These are phyloP conservation scores for Rusavskia elegans DNA, from an alignment of 495 filamentous ascomycete genomes.

Conservation along the genomic window DNA sequence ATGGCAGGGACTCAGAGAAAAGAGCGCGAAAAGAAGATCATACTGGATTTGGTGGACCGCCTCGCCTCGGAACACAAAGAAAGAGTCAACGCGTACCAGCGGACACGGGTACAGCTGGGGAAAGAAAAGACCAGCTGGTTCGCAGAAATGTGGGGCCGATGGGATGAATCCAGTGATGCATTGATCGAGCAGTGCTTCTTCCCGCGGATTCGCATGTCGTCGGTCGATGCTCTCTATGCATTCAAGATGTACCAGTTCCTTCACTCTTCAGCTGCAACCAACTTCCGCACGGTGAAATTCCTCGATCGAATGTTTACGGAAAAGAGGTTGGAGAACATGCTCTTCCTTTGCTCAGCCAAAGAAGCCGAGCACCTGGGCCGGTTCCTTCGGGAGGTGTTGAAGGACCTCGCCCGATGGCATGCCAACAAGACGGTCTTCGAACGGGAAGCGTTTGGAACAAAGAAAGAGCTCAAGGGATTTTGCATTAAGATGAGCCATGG, in stretches of 20 bases:
- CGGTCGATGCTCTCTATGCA: conserved; percentile 71
- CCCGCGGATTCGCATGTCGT: conserved; percentile 68
- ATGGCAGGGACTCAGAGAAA: conserved; percentile 38
- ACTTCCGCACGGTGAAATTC: conserved; percentile 73
- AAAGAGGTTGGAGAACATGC: conserved; percentile 58
- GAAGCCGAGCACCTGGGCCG: conserved; percentile 84
- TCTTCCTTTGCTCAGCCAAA: conserved; percentile 73
- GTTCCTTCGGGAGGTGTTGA: conserved; percentile 68
- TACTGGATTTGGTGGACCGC: conserved; percentile 41
- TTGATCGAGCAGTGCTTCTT: conserved; percentile 83
- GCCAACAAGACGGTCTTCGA: conserved; percentile 58
- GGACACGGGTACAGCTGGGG: conserved; percentile 45
- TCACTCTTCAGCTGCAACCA: conserved; percentile 63
- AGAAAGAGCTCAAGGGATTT: conserved; percentile 51
- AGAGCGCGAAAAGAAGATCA: conserved; percentile 42
- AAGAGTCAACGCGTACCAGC: conserved; percentile 46
- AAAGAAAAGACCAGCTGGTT: conserved; percentile 78
- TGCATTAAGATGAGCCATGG: conserved; percentile 43
- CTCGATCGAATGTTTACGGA: conserved; percentile 74
- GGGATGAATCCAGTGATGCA: conserved; percentile 51
- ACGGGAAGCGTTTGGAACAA: conserved; percentile 53
- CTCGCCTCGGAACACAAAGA: conserved; percentile 55
- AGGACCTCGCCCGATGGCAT: conserved; percentile 73
- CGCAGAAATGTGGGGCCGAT: conserved; percentile 38
- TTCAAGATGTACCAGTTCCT: conserved; percentile 75